Evolutionary conservation across 2,329 filamentous ascomycete species (phyloP), one percentile per base, ranked within the genome.

Genomic region (Didymella arachidicola): DNA sequence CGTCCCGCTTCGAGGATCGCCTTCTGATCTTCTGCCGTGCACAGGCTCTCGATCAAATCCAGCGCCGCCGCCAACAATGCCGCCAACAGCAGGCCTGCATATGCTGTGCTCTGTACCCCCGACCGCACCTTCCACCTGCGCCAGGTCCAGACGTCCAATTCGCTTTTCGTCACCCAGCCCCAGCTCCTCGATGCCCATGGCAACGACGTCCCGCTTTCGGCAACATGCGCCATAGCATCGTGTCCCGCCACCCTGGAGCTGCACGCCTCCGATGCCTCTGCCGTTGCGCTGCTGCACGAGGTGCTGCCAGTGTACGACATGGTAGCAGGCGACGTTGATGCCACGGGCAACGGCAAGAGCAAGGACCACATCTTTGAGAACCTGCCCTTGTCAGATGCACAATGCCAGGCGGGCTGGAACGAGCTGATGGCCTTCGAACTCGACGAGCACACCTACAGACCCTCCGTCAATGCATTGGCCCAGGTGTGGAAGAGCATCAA

Each of bases 81-180:
- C 38, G 30, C 66, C 39, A 54, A 66, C 34, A 64, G 59, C 53
- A 72, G 77, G 77, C 59, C 72, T 77, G 62, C 74, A 77, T 71
- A 79, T 82, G 83, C 84, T 29, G 85, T 87, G 59, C 78, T 89
- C 59, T 89, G 86, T 75, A 87, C 85, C 2, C 76, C 79, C 10
- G 78, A 79, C 53, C 79, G 82, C 63, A 86, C 86, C 11, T 89
- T 83, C 76, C 81, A 83, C 58, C 75, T 89, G 50, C 85, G 86
- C 65, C 86, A 89, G 72, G 86, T 89, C 51, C 86, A 87, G 65
- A 88, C 86, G 16, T 88, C 86, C 26, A 89, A 89, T 65, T 86
- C 84, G 34, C 79, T 89, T 55, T 84, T 85, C 72, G 70, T 88
- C 36, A 77, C 85, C 25, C 77, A 77, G 48, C 80, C 81, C 41